Conservation (phyloP, 1,284 basidiomycete genomes). For the Ustilago loliicola region DNA sequence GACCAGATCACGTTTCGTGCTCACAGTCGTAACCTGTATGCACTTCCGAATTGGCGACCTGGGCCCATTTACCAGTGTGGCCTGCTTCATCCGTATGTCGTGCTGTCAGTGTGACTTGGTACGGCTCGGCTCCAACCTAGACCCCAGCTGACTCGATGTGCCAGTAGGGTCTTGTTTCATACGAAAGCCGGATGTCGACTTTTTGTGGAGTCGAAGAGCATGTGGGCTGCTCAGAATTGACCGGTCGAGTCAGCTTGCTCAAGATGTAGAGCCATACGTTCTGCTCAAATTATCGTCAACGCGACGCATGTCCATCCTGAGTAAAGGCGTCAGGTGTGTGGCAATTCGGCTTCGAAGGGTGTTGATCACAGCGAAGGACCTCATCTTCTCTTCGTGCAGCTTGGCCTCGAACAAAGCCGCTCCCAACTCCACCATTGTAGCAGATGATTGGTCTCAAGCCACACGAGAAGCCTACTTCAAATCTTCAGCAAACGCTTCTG, state of each 20-base stretch:
- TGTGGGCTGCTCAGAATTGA: slow-evolving; percentile 4
- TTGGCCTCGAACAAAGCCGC: background rate
- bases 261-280: background rate
- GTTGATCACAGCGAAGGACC: background rate
- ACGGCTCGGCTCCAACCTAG: slow-evolving; percentile 24
- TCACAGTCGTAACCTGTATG: background rate
- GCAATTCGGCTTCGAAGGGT: background rate
- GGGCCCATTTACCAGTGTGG: background rate
- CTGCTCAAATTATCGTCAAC: background rate
- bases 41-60: background rate
- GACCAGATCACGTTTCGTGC: too few species aligned
- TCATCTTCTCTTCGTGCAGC: background rate
- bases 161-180: background rate
- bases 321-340: background rate
- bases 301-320: background rate
- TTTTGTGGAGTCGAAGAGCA: background rate
- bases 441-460: background rate
- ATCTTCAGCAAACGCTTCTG: background rate
- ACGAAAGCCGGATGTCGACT: background rate
- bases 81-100: background rate
- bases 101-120: slow-evolving; percentile 7
- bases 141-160: background rate
- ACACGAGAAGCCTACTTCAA: background rate
- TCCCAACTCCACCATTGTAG: background rate
- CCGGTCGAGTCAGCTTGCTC: background rate